Base-by-base conservation (phyloP, 2,329 filamentous ascomycete genomes). In the Neonectria neomacrospora region DNA sequence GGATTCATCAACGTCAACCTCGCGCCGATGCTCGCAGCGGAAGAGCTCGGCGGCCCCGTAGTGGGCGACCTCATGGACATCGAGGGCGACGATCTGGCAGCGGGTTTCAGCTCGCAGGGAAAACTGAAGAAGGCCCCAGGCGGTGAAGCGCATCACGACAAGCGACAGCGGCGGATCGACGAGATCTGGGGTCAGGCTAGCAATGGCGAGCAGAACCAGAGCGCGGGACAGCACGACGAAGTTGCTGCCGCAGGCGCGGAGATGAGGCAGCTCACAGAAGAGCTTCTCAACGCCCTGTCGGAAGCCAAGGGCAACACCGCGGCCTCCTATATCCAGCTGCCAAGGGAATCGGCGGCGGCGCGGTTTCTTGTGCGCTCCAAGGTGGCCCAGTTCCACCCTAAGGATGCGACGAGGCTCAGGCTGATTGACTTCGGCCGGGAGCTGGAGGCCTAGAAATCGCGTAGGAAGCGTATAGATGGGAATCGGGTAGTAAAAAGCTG, bases 31-130 rank as follows among this genome's bases (percentile, higher is more conserved):
- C 82, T 97, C 45, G 93, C 92, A 7, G 91, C 92, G 1, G 93
- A 96, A 79, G 91, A 94, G 73, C 83, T 94, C 1, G 93, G 93
- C 8, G 93, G 93, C 0, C 93, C 93, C 0, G 90, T 94, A 11
- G 92, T 94, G 1, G 92, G 93, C 3, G 90, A 93, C 68, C 82
- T 90, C 70, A 83, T 91, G 73, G 88, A 91, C 76, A 73, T 91
- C 22, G 79, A 89, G 81, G 70, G 85, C 9, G 85, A 90, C 47
- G 86, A 85, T 66, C 78, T 90, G 6, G 84, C 82, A 5, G 85
- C 83, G 9, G 88, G 87, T 1, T 90, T 90, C 75, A 89, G 82
- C 67, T 77, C 85, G 0, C 85, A 88, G 62, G 88, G 87, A 12
- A 87, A 85, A 65, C 79, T 80, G 20, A 87, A 84, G 69, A 86